Base-by-base conservation (phyloP, 495 filamentous ascomycete genomes). In the Astrothelium subdiscretum region DNA sequence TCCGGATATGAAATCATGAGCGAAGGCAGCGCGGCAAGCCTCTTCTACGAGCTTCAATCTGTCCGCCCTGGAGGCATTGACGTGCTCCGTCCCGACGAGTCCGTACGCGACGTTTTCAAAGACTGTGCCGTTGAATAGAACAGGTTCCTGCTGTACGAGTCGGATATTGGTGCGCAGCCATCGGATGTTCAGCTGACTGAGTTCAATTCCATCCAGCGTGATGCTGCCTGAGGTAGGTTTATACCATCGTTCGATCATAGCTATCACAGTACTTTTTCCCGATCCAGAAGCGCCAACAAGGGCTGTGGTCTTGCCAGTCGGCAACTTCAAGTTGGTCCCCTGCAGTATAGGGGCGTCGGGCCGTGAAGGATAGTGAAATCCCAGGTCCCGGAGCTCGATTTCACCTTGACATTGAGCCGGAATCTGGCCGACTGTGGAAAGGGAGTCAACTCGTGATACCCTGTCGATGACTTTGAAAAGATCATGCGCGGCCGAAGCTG, bases 91-190 rank as follows among this genome's bases (percentile, higher is more conserved):
- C 3, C 85, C 85, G n/a, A 85, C 72, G 8, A 88, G 74, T 0
- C 86, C 87, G 59, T 83, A 80, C 22, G 79, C 75, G 0, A 90
- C 81, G 64, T 90, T 91, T 31, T 81, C 73, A 65, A 79, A 85
- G 40, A 90, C 84, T 2, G 83, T 82, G 54, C 81, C 78, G 66
- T 85, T 86, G 71, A 90, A 90, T 1, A 90, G 76, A 61, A 86
- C 82, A 18, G 86, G 85, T 62, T 89, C 85, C 70, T 70, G 70
- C 57, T 73, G 68, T 57, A 66, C 43, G 13, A 67, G 40, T 10
- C 40, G 52, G 11, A 62, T 64, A 22, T 62, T 15, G 22, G 44
- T 35, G 26, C 66, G 62, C 26, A 67, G 66, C 68, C 69, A 70
- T 51, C 52, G 38, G n/a, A 73, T 64, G 62, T 77, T 79, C 44